Percentiles rank a stretch among this genome's conserved stretches.
Evolutionary conservation across 75 land plant genomes (phyloP).

Genomic region (Sequoia sempervirens): DNA sequence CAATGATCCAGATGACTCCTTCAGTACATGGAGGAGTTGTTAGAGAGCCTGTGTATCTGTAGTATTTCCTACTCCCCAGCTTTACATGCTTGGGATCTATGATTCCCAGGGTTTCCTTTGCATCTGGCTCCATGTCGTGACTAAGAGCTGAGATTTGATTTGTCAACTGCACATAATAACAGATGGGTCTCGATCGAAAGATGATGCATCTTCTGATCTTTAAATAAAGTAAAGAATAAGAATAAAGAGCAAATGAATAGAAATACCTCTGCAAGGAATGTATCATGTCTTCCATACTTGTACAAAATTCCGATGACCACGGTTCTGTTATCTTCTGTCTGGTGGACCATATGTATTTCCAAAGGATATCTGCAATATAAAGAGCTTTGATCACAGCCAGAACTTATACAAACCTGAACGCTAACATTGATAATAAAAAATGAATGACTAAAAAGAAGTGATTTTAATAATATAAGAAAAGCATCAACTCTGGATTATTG

Average conservation of each 20-base stretch:
- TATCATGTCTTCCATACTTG: conserved; percentile 26
- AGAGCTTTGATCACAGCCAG: background rate
- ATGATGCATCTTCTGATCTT: background rate
- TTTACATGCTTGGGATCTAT: conserved; percentile 23
- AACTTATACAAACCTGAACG: too few species aligned
- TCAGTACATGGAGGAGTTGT: conserved; percentile 52
- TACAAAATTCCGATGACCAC: conserved; percentile 28
- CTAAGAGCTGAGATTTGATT: background rate
- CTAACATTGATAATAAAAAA: background rate
- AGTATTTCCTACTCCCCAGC: conserved; percentile 31
- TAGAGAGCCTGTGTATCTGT: conserved; percentile 43
- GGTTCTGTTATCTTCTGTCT: conserved; percentile 12
- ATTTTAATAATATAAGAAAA: too few species aligned
- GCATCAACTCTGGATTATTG: too few species aligned
- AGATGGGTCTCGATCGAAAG: too few species aligned
- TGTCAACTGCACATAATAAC: background rate
- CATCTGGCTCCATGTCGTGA: background rate
- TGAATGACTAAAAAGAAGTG: too few species aligned
- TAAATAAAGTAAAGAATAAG: background rate
- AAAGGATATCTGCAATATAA: conserved; percentile 14
- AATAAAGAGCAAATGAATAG: background rate
- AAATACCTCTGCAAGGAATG: conserved; percentile 28
- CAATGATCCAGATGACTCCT: conserved; percentile 42
- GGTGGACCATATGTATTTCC: conserved; percentile 41
- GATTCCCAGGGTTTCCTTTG: conserved; percentile 18